A percentile compares a stretch with the other conserved stretches of the same genome.
Evolutionary conservation across 441 rosid species (phyloP).

Genomic region (Erodium chrysanthum): DNA sequence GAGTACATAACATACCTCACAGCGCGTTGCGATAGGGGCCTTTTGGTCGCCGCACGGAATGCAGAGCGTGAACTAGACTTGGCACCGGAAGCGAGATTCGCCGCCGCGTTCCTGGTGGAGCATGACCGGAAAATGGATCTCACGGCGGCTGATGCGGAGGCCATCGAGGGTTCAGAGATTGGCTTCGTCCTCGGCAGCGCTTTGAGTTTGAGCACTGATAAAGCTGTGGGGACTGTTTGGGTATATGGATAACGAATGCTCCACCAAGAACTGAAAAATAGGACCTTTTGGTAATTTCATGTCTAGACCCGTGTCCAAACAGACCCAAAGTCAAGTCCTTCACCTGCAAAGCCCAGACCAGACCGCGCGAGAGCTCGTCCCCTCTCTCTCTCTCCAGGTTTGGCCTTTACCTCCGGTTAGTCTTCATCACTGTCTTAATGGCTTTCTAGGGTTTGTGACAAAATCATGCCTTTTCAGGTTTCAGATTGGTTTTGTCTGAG

Average conservation of each 20-base stretch:
- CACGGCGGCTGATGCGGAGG: slow-evolving; percentile 37
- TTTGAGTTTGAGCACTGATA: background rate
- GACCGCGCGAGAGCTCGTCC: background rate
- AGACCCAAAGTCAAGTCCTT: background rate
- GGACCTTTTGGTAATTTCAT: background rate
- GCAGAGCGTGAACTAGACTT: slow-evolving; percentile 35
- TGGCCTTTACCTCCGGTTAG: background rate
- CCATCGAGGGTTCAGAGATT: slow-evolving; percentile 28
- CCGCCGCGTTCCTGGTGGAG: slow-evolving; percentile 40
- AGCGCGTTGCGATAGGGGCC: background rate
- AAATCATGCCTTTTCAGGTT: background rate
- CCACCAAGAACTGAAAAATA: background rate
- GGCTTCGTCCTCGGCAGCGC: background rate
- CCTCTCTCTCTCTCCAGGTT: background rate
- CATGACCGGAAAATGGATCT: slow-evolving; percentile 65
- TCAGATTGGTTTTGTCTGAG: background rate
- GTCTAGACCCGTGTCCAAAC: background rate
- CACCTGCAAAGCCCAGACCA: background rate
- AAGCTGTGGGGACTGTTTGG: background rate
- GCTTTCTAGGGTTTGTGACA: background rate
- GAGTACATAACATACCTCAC: background rate
- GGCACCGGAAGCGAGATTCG: slow-evolving; percentile 45
- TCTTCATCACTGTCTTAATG: background rate
- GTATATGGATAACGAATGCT: background rate
- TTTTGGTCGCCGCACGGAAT: slow-evolving; percentile 21